Base-by-base conservation (phyloP, 805 yeast species). In the Candida ponderosae region DNA sequence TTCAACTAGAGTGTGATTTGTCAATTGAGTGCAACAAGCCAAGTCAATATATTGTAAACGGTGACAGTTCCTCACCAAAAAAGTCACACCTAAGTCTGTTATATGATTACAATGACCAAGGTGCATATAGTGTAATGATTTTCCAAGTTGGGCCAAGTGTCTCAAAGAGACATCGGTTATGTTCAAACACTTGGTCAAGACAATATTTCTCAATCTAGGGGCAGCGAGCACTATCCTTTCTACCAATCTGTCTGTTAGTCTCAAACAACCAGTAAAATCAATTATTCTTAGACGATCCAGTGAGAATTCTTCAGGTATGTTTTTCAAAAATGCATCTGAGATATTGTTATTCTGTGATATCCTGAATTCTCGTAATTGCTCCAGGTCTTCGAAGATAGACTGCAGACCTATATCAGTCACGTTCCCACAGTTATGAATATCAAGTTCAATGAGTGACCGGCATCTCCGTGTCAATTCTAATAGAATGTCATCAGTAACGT, bases 81-180 rank as follows among this genome's bases (percentile, higher is more conserved):
- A 68, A 21, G 76, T 72, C 15, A 93, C 93, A 17, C 97, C 97
- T 43, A 69, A 73, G 62, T 90, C 97, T 2, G 97, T 90, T 40
- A 90, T 83, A 52, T 82, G 76, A 33, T 79, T 73, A 64, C 98
- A 93, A 63, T 90, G 97, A 15, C 97, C 97, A 42, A 90, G 70
- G 62, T 93, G 97, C 35, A 93, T 71, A 49, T 88, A 87, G 53
- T 88, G 96, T 47, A 90, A 66, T 47, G 80, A 79, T 51, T 82
- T 74, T 4, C 90, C 95, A 40, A 93, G 66, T 23, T 68, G 70
- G 6, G 94, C 72, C 43, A 93, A 66, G 15, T 85, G 76, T 36
- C 77, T 66, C 31, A 90, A 63, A 3, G 94, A 78, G 1, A 79
- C 71, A 63, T 90, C 97, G 1, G 97, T 86, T 21, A 90, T 76